Base-by-base conservation (phyloP, 495 filamentous ascomycete species). In the Xylaria sp. region DNA sequence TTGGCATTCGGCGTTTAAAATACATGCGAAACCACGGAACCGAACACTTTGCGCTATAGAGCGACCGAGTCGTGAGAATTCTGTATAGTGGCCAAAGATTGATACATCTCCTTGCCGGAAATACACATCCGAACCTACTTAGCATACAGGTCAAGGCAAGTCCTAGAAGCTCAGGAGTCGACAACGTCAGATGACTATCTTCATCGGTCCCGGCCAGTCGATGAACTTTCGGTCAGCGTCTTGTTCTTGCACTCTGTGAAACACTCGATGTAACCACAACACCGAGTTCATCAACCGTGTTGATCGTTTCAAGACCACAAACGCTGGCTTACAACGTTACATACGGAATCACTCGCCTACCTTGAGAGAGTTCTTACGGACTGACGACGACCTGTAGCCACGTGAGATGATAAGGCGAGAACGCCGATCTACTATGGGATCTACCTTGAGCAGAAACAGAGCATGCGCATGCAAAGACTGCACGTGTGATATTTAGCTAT, bases 181-280 rank as follows among this genome's bases (percentile, higher is more conserved):
- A 58, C 41, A 8, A 35, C 40, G 1, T 24, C 3, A 19, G 50
- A 46, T 48, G 14, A 9, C 31, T 9, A 26, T 68, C 44, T 52
- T 37, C 46, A 9, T 19, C 26, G 15, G n/a, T 62, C n/a, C 31
- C 37, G n/a, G n/a, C 41, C 17, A 48, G 26, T 33, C 41, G 3
- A 14, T 24, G 35, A 29, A 14, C 21, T 17, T 26, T 43, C 37
- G 19, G 37, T 37, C 43, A 64, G 40, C 61, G 21, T 31, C 24
- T 17, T 29, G 33, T 12, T 46, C 24, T 64, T 37, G 24, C 41
- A 2, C 24, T 31, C 41, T 64, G 15, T 64, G 40, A 5, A 40
- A 40, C 37, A 24, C 21, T 44, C 65, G 33, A n/a, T 17, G 65
- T 55, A 61, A 61, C 41, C 40, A 50, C 29, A 29, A 26, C n/a